Percentiles rank a stretch among this genome's conserved stretches.
Evolutionary conservation across 2,329 filamentous ascomycete species (phyloP).

Genomic region (Aureobasidium musti): DNA sequence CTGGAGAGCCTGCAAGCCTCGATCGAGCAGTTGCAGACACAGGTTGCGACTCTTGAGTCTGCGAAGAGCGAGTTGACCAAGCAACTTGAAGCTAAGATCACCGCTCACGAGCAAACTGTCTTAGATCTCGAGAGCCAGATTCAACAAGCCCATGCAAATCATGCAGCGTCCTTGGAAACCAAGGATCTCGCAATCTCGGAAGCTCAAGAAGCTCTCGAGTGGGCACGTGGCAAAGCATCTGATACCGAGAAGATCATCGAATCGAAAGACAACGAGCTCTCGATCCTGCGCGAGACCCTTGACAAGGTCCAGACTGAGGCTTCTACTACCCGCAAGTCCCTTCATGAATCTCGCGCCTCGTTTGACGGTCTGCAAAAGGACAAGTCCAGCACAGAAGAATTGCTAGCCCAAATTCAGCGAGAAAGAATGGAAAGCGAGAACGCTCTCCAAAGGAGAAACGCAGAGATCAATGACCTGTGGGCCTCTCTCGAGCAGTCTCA

Average conservation of each 20-base stretch:
- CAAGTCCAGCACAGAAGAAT: conserved; percentile 2
- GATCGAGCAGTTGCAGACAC: background rate
- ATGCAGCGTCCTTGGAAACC: background rate
- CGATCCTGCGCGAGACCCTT: background rate
- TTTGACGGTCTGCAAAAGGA: conserved; percentile 6
- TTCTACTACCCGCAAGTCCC: conserved; percentile 1
- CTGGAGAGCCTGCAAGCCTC: background rate
- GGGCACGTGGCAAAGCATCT: background rate
- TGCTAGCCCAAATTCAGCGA: conserved; percentile 9
- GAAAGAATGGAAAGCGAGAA: conserved; percentile 16
- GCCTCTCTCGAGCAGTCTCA: conserved; percentile 26
- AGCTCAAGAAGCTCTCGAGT: conserved; percentile 1
- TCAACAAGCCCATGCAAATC: background rate
- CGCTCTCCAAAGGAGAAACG: conserved; percentile 6
- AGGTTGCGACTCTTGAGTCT: background rate
- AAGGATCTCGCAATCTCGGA: conserved; percentile 5
- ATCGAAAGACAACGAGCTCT: conserved; percentile 5
- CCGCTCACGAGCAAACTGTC: conserved; percentile 4
- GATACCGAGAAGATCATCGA: conserved; percentile 12
- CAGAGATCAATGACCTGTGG: conserved; percentile 25
- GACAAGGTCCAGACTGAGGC: background rate
- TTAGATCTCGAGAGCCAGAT: background rate
- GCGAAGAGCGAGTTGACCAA: background rate
- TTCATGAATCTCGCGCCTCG: background rate
- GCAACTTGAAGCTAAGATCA: background rate